phyloP scores from a whole-genome alignment of 352 stramenopile species.

The Globisporangium middletonii region DNA sequence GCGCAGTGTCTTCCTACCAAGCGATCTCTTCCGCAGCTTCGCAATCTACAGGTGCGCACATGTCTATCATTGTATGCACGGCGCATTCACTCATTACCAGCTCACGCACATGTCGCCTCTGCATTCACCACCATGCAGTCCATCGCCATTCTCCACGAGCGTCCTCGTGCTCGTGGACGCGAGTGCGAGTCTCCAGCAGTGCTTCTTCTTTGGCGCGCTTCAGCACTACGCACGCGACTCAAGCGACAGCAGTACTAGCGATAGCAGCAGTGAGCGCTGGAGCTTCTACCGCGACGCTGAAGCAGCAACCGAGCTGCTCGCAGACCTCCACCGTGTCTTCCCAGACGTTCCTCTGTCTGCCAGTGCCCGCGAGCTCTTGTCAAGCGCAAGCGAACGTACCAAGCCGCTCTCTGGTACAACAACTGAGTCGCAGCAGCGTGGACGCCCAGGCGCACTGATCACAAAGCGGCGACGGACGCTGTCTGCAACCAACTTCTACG shows the following conservation, averaged over 20 bases:
- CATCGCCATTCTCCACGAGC: constrained; percentile 46
- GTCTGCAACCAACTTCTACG: constrained; percentile 11
- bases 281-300: constrained; percentile 20
- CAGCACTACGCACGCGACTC: not conserved
- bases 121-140: constrained; percentile 13
- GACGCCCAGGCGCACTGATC: not conserved
- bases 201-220: constrained; percentile 44
- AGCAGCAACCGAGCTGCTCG: constrained; percentile 28
- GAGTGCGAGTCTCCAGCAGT: constrained; percentile 29
- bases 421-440: not conserved
- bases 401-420: not conserved
- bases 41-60: constrained; percentile 29
- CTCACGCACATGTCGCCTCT: not conserved
- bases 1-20: constrained; percentile 25
- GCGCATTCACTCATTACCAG: not conserved
- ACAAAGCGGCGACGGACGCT: constrained; percentile 8
- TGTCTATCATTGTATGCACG: not conserved
- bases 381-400: not conserved
- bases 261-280: constrained; percentile 1
- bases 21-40: constrained; percentile 24
- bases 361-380: constrained; percentile 31
- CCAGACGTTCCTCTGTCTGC: constrained; percentile 36
- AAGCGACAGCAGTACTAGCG: not conserved
- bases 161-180: constrained; percentile 49
- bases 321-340: constrained; percentile 35